Base-by-base conservation (phyloP, 2,329 filamentous ascomycete genomes). In the Cladophialophora yegresii region DNA sequence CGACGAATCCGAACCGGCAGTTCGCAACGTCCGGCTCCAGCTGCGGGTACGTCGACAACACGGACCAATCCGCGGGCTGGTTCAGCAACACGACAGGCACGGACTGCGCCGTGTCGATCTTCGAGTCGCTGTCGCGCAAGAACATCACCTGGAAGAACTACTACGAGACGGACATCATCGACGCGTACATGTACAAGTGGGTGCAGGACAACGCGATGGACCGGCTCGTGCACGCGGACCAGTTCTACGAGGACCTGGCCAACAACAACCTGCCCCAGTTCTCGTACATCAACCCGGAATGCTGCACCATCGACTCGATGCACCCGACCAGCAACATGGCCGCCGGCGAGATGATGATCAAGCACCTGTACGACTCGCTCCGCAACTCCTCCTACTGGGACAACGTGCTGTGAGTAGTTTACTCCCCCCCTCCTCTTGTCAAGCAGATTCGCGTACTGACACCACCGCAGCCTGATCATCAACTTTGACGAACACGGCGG, bases 201-300 rank as follows among this genome's bases (percentile, higher is more conserved):
- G 65, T 67, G 30, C 65, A 67, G 22, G 65, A 67, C 49, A 64
- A 67, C 51, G 62, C 65, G 4, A 67, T 67, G 65, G 65, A 67
- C 26, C 23, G 50, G 20, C 49, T 67, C 26, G 61, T 64, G 23
- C 65, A 67, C 23, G 65, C 65, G 22, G 62, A 64, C 56, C 73
- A 82, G 70, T 92, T 93, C 79, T 82, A 87, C 71, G 78, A 84
- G 54, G 91, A 95, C 71, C 80, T 93, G 10, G 77, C 82, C 62
- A 79, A 77, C 67, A 77, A 87, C 72, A 83, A 79, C 54, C 83
- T 93, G 12, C 90, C 90, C 2, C 90, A 93, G 78, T 89, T 86
- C 77, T 81, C 83, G 65, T 82, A 81, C 69, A 77, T 82, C 64
- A 82, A 80, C 13, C 79, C 79, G 13, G 65, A 67, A 60, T 67